Conservation (phyloP, 2,329 filamentous ascomycete species). For the Rugonectria rugulosa region DNA sequence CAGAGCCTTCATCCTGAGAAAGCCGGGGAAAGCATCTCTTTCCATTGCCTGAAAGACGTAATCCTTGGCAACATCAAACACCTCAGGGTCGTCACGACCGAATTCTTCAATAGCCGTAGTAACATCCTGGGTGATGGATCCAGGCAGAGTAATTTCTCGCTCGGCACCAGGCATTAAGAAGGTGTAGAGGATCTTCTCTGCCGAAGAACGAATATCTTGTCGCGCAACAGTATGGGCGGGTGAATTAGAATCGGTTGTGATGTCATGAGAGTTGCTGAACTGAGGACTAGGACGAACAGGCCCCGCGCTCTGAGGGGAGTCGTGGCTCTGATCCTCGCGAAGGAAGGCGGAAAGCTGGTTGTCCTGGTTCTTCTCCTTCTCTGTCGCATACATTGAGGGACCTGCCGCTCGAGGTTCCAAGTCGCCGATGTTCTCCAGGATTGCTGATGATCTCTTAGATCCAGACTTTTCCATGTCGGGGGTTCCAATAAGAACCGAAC, state of each 20-base stretch:
- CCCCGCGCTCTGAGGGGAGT: slow-evolving; percentile 61
- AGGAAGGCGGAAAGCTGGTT: slow-evolving; percentile 92
- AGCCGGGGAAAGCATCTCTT: slow-evolving; percentile 97
- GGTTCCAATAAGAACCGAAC: slow-evolving; percentile 91
- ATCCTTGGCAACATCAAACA: slow-evolving; percentile 97
- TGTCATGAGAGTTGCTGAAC: slow-evolving; percentile 67
- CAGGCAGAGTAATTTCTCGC: slow-evolving; percentile 92
- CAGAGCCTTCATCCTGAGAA: slow-evolving; percentile 91
- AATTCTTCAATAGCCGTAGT: slow-evolving; percentile 89
- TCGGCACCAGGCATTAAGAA: slow-evolving; percentile 95
- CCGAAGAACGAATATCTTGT: slow-evolving; percentile 88
- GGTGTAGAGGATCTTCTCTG: slow-evolving; percentile 98
- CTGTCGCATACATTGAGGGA: slow-evolving; percentile 68
- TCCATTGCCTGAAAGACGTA: slow-evolving; percentile 99
- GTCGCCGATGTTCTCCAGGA: slow-evolving; percentile 77
- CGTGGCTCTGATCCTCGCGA: slow-evolving; percentile 68
- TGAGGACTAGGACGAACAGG: slow-evolving; percentile 58
- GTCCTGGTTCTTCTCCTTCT: slow-evolving; percentile 81
- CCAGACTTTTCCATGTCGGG: slow-evolving; percentile 84
- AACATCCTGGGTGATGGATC: slow-evolving; percentile 85
- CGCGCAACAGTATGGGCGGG: slow-evolving; percentile 85
- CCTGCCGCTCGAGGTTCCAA: slow-evolving; percentile 65
- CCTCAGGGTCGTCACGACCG: slow-evolving; percentile 92
- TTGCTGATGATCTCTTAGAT: slow-evolving; percentile 84
- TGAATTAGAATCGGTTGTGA: slow-evolving; percentile 80